A percentile compares a stretch with the other conserved stretches of the same genome.
Conservation (phyloP, 2,329 filamentous ascomycete genomes). For the Colletotrichum plurivorum region DNA sequence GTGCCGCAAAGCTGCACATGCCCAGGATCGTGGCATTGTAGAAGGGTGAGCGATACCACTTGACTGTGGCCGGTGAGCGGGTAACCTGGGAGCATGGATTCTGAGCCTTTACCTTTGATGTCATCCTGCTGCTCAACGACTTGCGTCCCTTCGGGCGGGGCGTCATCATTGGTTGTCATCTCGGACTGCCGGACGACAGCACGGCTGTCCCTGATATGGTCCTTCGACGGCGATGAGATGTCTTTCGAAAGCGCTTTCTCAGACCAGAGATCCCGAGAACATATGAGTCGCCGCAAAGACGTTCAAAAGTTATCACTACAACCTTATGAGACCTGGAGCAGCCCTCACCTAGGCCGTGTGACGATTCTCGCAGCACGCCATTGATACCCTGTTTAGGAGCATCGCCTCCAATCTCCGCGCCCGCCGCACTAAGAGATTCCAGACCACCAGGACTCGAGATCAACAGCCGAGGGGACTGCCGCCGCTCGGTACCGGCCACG, state of each 20-base stretch:
- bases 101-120: neutral
- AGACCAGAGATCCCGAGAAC: too few relatives aligned
- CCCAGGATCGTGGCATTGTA: constrained; percentile 49
- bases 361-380: constrained; percentile 35
- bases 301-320: neutral
- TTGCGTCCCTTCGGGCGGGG: neutral
- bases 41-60: constrained; percentile 46
- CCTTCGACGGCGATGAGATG: neutral
- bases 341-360: constrained; percentile 1
- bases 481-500: neutral
- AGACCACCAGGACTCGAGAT: neutral
- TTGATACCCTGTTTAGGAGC: constrained; percentile 14
- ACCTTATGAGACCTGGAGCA: constrained; percentile 8
- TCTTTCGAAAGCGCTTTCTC: too few relatives aligned
- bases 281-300: neutral
- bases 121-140: neutral
- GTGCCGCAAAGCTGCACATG: constrained; percentile 47
- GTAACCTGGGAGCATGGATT: neutral
- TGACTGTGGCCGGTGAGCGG: constrained; percentile 15
- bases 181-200: neutral
- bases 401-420: constrained; percentile 16
- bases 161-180: constrained; percentile 16
- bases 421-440: constrained; percentile 3
- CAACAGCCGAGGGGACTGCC: neutral
- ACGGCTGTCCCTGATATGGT: too few relatives aligned